Base-by-base conservation (phyloP, 2,329 filamentous ascomycete species). In the Leptographium radiaticola region DNA sequence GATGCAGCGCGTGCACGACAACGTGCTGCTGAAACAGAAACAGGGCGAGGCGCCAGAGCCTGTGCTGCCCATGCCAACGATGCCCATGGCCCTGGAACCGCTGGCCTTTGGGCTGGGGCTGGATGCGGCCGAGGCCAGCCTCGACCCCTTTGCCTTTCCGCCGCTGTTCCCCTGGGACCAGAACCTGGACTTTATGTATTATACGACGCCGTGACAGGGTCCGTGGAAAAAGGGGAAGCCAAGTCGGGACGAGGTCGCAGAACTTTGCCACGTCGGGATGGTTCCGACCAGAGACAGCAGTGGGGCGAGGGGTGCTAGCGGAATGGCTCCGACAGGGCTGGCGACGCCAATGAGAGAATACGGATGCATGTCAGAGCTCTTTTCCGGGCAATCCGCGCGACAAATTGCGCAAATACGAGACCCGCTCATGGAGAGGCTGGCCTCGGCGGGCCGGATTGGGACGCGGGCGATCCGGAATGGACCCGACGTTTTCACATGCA, bases 121-220 rank as follows among this genome's bases (percentile, higher is more conserved):
- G n/a, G 51, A 56, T 46, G 46, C 50, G 20, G 52, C 42, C 33
- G 50, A 12, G 30, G 49, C 53, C 6, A 53, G 20, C 18, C 16
- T 55, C 38, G 52, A 54, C 38, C 50, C 52, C 42, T 56, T 55
- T 53, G 42, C 52, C 2, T 53, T 56, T 53, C 53, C 53, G 2
- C 52, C 53, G 8, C n/a, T 56, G 4, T 56, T 55, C 31, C 49
- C 46, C 36, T 56, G 55, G 55, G 55, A 56, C 46, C 55, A 56
- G 38, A 55, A 39, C 25, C 39, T 56, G 31, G 55, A 56, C 31
- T 55, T 56, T 51, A n/a, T 48, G 16, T 51, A 48, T 25, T 25
- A 25, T 38, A n/a, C 39, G 20, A 36, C 31, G 12, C 33, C 40
- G 5, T 52, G 40, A 52, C n/a, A 42, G 15, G 13, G 9, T 39